phyloP scores from a whole-genome alignment of 1,284 basidiomycete genomes.

The Irpex sp. region DNA sequence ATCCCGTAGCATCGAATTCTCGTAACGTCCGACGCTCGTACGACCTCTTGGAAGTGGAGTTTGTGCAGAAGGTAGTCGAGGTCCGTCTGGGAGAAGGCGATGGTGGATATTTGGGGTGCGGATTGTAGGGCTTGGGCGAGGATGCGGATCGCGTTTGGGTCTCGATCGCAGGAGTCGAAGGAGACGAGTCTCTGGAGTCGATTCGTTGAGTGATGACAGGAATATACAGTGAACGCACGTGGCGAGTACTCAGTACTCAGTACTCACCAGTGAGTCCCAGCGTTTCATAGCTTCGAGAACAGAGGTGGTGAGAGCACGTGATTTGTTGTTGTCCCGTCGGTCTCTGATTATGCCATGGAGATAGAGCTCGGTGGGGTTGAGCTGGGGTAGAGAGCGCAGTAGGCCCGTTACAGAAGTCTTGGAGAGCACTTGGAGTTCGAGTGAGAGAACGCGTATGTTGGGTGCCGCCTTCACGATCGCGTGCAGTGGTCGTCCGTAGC shows the following conservation, averaged over 20 bases:
- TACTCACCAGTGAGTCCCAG: not conserved
- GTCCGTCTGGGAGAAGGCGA: not conserved
- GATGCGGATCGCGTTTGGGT: not conserved
- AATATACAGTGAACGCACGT: not conserved
- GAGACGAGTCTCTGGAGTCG: not conserved
- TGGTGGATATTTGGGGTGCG: not conserved
- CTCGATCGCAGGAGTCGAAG: not conserved
- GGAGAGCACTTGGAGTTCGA: not conserved
- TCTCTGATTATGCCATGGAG: not conserved
- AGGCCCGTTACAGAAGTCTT: not conserved
- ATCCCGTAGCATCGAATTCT: not conserved
- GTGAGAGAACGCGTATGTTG: not conserved
- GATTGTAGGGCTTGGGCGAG: not conserved
- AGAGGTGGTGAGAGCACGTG: not conserved
- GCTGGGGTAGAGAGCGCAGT: not conserved
- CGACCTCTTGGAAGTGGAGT: not conserved
- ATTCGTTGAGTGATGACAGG: not conserved
- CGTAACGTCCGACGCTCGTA: not conserved
- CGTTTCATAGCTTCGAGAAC: not conserved
- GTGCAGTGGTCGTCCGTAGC: constrained; percentile 2
- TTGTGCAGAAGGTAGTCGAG: not conserved
- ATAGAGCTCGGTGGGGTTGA: not conserved
- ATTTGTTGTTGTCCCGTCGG: not conserved
- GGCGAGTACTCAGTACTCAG: not conserved
- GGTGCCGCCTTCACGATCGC: not conserved